Evolutionary conservation across 306 rosid species (phyloP).

Genomic region (Cyclanthera cordifolia): DNA sequence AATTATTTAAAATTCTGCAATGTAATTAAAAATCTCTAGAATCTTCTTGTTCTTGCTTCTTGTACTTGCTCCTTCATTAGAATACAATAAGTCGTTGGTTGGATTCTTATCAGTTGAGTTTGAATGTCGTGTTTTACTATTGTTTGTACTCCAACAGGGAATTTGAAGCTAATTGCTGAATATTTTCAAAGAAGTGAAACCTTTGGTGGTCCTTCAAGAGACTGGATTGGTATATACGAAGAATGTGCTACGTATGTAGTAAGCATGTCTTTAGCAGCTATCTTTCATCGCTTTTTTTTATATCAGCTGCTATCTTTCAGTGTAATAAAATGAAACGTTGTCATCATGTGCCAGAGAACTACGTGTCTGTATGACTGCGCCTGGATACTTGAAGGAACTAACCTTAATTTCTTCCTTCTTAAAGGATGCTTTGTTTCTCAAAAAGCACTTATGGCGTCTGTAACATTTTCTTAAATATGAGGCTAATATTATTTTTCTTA

Average conservation of each 20-base stretch:
- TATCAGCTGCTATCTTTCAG: not conserved
- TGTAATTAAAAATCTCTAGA: too few relatives aligned
- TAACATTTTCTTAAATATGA: not conserved
- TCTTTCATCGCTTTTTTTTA: too few relatives aligned
- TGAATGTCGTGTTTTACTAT: not conserved
- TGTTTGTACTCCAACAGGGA: constrained; percentile 33
- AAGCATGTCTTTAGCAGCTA: not conserved
- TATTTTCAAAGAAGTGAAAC: constrained; percentile 86
- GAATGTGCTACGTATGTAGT: constrained; percentile 72
- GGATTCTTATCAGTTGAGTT: too few relatives aligned
- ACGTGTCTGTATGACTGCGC: not conserved
- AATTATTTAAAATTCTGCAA: too few relatives aligned
- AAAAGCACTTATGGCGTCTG: not conserved
- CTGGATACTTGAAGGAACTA: not conserved
- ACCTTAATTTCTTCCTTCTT: not conserved
- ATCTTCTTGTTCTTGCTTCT: too few relatives aligned
- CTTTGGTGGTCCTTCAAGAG: constrained; percentile 77
- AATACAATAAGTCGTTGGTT: too few relatives aligned
- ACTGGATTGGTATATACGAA: constrained; percentile 86
- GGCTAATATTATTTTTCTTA: not conserved
- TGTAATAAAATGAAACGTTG: not conserved
- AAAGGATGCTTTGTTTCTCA: not conserved
- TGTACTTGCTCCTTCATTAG: too few relatives aligned
- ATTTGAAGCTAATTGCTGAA: constrained; percentile 85
- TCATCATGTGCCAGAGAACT: not conserved